Base-by-base conservation (phyloP, 2,329 filamentous ascomycete genomes). In the Paecilomyces dactylethromorphus region DNA sequence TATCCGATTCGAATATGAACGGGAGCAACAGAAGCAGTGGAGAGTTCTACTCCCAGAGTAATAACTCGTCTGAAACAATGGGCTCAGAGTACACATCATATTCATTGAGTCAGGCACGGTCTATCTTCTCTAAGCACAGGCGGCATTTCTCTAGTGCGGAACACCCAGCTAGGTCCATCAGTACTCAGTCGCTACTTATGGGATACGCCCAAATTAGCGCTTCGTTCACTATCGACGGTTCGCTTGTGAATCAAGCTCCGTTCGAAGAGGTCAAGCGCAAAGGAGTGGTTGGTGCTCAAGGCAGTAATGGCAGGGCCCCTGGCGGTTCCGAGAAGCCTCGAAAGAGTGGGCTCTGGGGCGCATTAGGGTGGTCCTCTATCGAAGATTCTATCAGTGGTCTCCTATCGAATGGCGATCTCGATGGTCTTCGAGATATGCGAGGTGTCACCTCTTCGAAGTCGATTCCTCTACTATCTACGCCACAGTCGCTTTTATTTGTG, bases 241-340 rank as follows among this genome's bases (percentile, higher is more conserved):
- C 94, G 1, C 78, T 99, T 22, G 87, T 99, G 60, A 93, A 95
- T 67, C 87, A 95, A 45, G 86, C 86, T 0, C 90, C 90, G 0
- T 99, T 99, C 67, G 94, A 99, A 70, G 91, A 95, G 67, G 92
- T 97, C 45, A 99, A 99, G 74, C 85, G 92, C 60, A 97, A 96
- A 76, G 92, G 90, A 2, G 91, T 96, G 6, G 85, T 96, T 4
- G 91, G 91, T 54, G 90, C 89, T 1, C 91, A 96, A 68, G 81
- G 81, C 24, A 91, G 90, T 35, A 91, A 91, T 51, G 91, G 92
- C 33, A 91, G 91, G 11, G 78, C 96, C 10, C 63, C 71, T 50
- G 74, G 71, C 33, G 90, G 95, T 64, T 82, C 84, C 15, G 71
- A 72, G 4, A 73, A 73, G 35, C 65, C 68, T 51, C 81, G 80